Conservation (phyloP, 108 stramenopile species). For the Cafeteria roenbergensis region DNA sequence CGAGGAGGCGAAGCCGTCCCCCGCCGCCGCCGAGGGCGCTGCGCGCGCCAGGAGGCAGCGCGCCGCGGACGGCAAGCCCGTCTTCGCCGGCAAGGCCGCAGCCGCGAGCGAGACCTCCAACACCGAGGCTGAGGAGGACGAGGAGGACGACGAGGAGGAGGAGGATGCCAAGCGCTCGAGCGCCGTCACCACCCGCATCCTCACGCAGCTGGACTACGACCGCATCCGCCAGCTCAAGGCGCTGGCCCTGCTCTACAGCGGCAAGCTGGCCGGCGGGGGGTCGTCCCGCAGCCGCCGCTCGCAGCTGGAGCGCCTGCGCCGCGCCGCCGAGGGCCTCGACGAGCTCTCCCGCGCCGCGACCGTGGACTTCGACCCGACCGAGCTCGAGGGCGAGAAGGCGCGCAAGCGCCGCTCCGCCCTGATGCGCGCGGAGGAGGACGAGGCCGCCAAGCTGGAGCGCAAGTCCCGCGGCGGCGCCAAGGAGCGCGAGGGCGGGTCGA, state of each 20-base stretch:
- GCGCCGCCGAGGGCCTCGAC: neutral
- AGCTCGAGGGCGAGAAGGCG: slow-evolving; percentile 12
- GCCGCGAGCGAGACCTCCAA: no score
- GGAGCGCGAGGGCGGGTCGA: slow-evolving; percentile 64
- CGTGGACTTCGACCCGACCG: neutral
- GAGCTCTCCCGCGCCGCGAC: neutral
- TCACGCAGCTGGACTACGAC: slow-evolving; percentile 61
- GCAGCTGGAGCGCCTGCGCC: neutral
- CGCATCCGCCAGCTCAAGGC: slow-evolving; percentile 73
- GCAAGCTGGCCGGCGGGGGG: slow-evolving; percentile 49
- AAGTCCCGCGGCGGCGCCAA: slow-evolving; percentile 2
- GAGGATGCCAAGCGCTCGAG: slow-evolving; percentile 32
- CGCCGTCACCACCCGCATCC: slow-evolving; percentile 58
- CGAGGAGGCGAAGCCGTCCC: neutral
- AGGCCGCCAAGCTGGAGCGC: slow-evolving; percentile 46
- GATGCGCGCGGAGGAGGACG: slow-evolving; percentile 50
- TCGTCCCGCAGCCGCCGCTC: slow-evolving; percentile 53
- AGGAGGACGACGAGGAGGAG: slow-evolving; percentile 36
- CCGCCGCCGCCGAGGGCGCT: no score
- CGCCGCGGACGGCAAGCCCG: neutral
- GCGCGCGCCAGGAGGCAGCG: neutral
- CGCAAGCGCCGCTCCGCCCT: slow-evolving; percentile 14
- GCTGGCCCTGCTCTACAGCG: neutral
- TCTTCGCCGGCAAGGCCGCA: no score
- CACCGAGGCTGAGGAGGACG: no score